Percentiles rank a stretch among this genome's conserved stretches.
These are phyloP conservation scores for Pharnaceum exiguum DNA, from an alignment of 148 eudicot species.

Conservation along the genomic window DNA sequence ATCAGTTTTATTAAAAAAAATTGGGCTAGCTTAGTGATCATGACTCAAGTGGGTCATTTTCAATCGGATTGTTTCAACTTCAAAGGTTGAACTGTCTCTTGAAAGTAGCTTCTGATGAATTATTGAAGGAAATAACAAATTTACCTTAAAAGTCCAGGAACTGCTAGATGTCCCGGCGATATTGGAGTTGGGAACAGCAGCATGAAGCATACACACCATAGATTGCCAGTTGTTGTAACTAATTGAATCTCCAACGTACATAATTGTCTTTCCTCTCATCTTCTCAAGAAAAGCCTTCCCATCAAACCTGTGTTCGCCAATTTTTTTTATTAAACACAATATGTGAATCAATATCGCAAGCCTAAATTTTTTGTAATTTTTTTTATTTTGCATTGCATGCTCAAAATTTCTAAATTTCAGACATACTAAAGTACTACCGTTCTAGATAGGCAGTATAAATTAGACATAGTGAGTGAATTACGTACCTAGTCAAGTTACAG, in stretches of 20 bases:
- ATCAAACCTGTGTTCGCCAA: conserved; percentile 20
- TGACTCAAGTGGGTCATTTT: no score
- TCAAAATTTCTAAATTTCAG: no score
- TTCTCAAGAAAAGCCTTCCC: conserved; percentile 27
- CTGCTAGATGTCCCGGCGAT: neutral
- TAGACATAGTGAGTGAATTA: neutral
- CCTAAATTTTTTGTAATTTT: no score
- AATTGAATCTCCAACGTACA: conserved; percentile 46
- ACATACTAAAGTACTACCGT: neutral
- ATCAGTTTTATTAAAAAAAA: no score
- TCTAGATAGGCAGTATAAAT: neutral
- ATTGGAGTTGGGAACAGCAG: conserved; percentile 22
- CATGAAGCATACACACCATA: conserved; percentile 40
- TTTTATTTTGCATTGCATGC: no score
- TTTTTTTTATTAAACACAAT: neutral
- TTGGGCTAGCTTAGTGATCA: no score
- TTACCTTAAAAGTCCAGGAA: no score
- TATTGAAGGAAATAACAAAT: conserved; percentile 15
- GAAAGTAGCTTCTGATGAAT: neutral
- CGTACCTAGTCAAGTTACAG: conserved; percentile 38
- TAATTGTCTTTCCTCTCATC: conserved; percentile 36
- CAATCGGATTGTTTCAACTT: no score
- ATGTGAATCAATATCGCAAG: neutral
- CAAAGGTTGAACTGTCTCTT: no score
- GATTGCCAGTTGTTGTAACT: conserved; percentile 49